Conservation (phyloP, 257 asterid species). For the Fraxinus excelsior region DNA sequence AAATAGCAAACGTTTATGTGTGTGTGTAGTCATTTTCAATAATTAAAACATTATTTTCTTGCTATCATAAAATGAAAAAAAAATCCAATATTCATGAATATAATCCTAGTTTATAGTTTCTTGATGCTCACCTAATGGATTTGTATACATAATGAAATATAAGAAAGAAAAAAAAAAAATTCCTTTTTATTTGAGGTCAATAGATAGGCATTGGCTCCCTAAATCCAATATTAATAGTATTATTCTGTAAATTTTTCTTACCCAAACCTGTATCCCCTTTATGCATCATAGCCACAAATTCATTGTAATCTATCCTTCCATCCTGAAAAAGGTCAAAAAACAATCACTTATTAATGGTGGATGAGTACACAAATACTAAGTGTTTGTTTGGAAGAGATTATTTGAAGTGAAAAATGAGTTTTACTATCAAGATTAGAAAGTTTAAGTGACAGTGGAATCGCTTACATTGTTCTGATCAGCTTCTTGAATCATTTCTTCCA, state of each 20-base stretch:
- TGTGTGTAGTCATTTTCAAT: no score
- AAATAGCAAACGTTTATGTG: no score
- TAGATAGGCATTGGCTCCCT: neutral
- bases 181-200: neutral
- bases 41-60: neutral
- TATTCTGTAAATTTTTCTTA: conserved; percentile 5
- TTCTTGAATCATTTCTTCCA: conserved; percentile 43
- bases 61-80: neutral
- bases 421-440: neutral
- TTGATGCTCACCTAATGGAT: neutral
- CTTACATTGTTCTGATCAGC: conserved; percentile 54
- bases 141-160: neutral
- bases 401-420: no score
- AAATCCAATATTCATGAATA: neutral
- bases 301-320: conserved; percentile 46
- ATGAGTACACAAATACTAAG: neutral
- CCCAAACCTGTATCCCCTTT: conserved; percentile 48
- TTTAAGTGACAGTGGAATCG: neutral
- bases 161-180: neutral
- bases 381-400: no score
- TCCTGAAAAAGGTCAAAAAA: conserved; percentile 32
- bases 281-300: conserved; percentile 57
- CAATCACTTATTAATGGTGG: neutral
- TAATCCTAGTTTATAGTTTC: neutral
- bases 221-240: neutral